Evolutionary conservation across 192 early-diverging fungal species (phyloP).

Genomic region (Linnemannia elongata): DNA sequence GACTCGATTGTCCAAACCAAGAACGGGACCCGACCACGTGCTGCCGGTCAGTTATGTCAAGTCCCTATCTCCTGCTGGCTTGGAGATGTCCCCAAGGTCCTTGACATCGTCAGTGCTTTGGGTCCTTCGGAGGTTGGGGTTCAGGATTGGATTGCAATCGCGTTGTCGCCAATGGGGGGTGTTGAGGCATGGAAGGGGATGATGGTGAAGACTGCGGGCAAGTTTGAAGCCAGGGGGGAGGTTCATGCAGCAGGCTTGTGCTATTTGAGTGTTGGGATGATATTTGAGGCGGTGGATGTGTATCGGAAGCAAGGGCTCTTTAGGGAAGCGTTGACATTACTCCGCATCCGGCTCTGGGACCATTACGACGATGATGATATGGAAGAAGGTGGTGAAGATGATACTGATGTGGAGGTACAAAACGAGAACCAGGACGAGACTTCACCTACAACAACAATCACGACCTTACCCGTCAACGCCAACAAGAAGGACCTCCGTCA

Average conservation of each 20-base stretch:
- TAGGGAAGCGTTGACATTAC: conserved; percentile 53
- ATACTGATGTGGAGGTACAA: neutral
- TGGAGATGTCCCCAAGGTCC: conserved; percentile 45
- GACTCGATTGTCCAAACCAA: neutral
- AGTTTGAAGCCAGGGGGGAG: conserved; percentile 51
- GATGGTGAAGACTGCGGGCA: conserved; percentile 57
- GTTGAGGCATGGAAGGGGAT: conserved; percentile 59
- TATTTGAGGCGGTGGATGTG: conserved; percentile 60
- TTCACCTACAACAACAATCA: neutral
- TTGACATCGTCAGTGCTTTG: conserved; percentile 21
- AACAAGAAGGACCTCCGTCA: neutral
- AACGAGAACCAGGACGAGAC: neutral
- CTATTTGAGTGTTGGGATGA: conserved; percentile 54
- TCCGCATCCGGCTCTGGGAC: conserved; percentile 43
- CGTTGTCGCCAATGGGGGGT: conserved; percentile 65
- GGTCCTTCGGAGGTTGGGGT: conserved; percentile 31
- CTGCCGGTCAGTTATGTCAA: conserved; percentile 19
- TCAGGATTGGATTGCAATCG: conserved; percentile 65
- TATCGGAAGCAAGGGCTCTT: conserved; percentile 56
- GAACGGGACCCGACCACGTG: neutral
- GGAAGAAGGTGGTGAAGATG: neutral
- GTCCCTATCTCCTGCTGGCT: conserved; percentile 48
- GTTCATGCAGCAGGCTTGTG: conserved; percentile 58
- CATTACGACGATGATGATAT: conserved; percentile 11
- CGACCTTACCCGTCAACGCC: no score